Base-by-base conservation (phyloP, 805 yeast genomes). In the Komagataella ulmi region DNA sequence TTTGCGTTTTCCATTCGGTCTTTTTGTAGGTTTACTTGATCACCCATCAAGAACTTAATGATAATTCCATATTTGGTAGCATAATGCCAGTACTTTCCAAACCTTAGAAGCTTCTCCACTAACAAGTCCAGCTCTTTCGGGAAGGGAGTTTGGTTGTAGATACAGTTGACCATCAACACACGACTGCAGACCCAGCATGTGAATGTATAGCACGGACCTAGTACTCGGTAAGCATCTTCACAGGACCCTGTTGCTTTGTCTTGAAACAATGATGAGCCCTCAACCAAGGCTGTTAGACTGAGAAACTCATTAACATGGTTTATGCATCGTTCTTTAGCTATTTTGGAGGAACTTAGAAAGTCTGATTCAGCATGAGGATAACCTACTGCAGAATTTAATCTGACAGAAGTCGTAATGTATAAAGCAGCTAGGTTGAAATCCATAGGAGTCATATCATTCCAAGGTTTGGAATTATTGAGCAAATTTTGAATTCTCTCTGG, bases 121-220 rank as follows among this genome's bases (percentile, higher is more conserved):
- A 61, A 56, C 17, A 52, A 44, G 17, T 52, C 54, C 17, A 49
- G 24, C 24, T 51, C 52, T 7, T 48, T 45, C 2, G 54, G 52
- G 23, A 50, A 44, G 21, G 49, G 49, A 21, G 36, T 54, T 18
- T 57, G 55, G 23, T 52, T 54, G 30, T 55, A 53, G 10, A 58
- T 57, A 44, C 52, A 58, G 51, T 65, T 62, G 14, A 63, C 68
- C 45, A 67, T 60, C 40, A 66, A 46, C n/a, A 67, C 59, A 52
- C 70, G 54, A 1, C 67, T 58, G 51, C 60, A 60, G 18, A 66
- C 62, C 70, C 70, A 67, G 14, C 65, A 57, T 47, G 54, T 60
- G 46, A 66, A 64, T 1, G 67, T 63, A 51, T 62, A 66, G 45
- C 58, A 61, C 5, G 69, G 70, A 1, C 71, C 69, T 21, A 63